Evolutionary conservation across 192 early-diverging fungal species (phyloP).

Genomic region (Linnemannia hyalina): DNA sequence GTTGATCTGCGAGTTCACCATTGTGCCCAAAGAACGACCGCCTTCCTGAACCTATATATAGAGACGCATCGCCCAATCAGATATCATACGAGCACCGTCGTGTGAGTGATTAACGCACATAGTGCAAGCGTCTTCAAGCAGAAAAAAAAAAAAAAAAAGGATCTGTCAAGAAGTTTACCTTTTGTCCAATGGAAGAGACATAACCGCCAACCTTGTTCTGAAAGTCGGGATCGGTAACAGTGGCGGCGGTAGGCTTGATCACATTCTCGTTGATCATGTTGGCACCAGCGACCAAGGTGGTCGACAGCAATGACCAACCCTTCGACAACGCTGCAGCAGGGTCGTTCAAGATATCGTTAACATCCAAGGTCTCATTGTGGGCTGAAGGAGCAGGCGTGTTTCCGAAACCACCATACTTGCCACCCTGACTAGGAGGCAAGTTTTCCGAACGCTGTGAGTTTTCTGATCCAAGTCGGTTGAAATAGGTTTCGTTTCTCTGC

Average conservation of each 20-base stretch:
- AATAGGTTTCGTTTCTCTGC: slow-evolving; percentile 84
- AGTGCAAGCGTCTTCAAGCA: neutral
- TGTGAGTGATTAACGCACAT: neutral
- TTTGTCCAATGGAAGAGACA: slow-evolving; percentile 69
- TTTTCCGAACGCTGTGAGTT: slow-evolving; percentile 71
- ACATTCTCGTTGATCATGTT: slow-evolving; percentile 74
- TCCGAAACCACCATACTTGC: slow-evolving; percentile 83
- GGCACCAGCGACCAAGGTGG: slow-evolving; percentile 69
- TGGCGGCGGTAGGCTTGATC: slow-evolving; percentile 72
- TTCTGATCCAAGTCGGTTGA: slow-evolving; percentile 71
- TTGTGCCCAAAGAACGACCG: slow-evolving; percentile 44
- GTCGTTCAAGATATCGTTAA: slow-evolving; percentile 76
- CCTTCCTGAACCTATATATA: slow-evolving; percentile 55
- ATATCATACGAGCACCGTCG: neutral
- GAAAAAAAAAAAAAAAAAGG: neutral
- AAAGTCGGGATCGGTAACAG: slow-evolving; percentile 75
- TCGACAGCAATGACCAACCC: slow-evolving; percentile 74
- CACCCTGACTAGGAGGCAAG: slow-evolving; percentile 82
- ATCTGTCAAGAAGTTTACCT: slow-evolving; percentile 40
- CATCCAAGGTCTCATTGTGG: slow-evolving; percentile 52
- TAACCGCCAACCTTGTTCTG: slow-evolving; percentile 72
- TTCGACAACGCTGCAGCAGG: slow-evolving; percentile 75
- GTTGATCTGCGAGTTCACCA: slow-evolving; percentile 43
- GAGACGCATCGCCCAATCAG: neutral
- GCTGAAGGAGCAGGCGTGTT: slow-evolving; percentile 59